Evolutionary conservation across 2,329 filamentous ascomycete species (phyloP).

Genomic region (Aurifilum marmelostoma): DNA sequence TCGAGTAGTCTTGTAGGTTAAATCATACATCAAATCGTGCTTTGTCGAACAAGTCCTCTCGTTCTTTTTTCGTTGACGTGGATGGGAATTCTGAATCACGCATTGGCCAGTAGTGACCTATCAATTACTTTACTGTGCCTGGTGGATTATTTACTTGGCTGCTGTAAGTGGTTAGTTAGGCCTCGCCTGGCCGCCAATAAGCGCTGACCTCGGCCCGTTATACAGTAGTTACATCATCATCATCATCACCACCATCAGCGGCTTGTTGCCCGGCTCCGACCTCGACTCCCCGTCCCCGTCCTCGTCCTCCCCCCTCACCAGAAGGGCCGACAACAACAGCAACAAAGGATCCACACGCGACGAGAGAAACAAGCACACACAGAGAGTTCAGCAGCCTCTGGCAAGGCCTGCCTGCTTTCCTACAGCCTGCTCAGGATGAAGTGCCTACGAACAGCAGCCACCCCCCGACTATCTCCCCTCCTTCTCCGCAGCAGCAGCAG

Average conservation of each 20-base stretch:
- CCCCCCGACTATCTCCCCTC: conserved; percentile 1
- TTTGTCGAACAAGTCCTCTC: too few relatives aligned
- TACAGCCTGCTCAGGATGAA: conserved; percentile 21
- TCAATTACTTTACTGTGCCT: too few relatives aligned
- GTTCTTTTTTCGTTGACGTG: too few relatives aligned
- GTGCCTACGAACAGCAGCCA: conserved; percentile 16
- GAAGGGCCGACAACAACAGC: background rate
- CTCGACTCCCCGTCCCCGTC: background rate
- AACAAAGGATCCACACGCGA: too few relatives aligned
- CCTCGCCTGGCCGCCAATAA: background rate
- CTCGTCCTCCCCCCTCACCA: too few relatives aligned
- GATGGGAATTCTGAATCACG: too few relatives aligned
- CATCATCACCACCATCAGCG: background rate
- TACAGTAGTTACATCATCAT: background rate
- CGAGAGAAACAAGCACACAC: background rate
- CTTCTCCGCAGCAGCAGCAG: background rate
- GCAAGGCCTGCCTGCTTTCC: conserved; percentile 16
- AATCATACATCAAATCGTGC: too few relatives aligned
- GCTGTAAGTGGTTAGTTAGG: background rate
- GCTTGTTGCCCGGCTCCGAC: background rate
- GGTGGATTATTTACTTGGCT: background rate
- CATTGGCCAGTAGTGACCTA: too few relatives aligned
- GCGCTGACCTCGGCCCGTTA: background rate
- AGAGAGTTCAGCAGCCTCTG: conserved; percentile 12
- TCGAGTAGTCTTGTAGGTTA: background rate